phyloP scores from a whole-genome alignment of 2,329 filamentous ascomycete species.

The Thielaviopsis punctulata region DNA sequence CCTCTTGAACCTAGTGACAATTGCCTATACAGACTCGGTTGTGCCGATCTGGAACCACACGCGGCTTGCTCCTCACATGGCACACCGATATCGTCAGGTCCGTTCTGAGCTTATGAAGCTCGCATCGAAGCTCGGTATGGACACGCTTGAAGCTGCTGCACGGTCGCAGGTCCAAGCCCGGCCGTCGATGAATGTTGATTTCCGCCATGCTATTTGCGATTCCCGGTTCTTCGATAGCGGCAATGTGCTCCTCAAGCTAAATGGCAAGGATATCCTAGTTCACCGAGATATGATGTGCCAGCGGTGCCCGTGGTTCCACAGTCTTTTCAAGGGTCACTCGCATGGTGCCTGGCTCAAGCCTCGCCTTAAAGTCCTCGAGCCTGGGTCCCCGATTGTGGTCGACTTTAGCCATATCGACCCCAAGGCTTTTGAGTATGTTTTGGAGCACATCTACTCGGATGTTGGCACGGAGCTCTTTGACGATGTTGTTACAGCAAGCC shows the following conservation, averaged over 20 bases:
- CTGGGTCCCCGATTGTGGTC: conserved; percentile 37
- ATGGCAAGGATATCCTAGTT: conserved; percentile 51
- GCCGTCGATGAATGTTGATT: conserved; percentile 48
- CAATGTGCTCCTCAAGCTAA: conserved; percentile 64
- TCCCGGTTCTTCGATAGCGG: conserved; percentile 57
- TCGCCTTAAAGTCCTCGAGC: conserved; percentile 30
- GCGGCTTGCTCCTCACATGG: conserved; percentile 44
- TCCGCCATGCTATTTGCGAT: conserved; percentile 52
- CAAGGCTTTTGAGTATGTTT: conserved; percentile 58
- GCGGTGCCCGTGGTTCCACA: conserved; percentile 82
- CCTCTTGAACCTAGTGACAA: conserved; percentile 62
- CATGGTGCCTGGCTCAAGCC: conserved; percentile 65
- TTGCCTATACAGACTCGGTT: conserved; percentile 61
- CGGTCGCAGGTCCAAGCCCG: conserved; percentile 54
- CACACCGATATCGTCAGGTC: conserved; percentile 60
- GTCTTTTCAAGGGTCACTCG: conserved; percentile 76
- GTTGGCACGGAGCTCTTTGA: conserved; percentile 68
- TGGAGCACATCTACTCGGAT: conserved; percentile 73
- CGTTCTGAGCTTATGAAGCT: conserved; percentile 76
- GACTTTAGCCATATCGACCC: conserved; percentile 68
- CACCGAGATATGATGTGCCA: conserved; percentile 69
- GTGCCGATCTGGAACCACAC: conserved; percentile 79
- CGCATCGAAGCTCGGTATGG: conserved; percentile 53
- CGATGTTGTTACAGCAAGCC: conserved; percentile 46
- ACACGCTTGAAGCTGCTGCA: conserved; percentile 57